phyloP scores from a whole-genome alignment of 352 stramenopile species.

The Globisporangium sylvaticum region DNA sequence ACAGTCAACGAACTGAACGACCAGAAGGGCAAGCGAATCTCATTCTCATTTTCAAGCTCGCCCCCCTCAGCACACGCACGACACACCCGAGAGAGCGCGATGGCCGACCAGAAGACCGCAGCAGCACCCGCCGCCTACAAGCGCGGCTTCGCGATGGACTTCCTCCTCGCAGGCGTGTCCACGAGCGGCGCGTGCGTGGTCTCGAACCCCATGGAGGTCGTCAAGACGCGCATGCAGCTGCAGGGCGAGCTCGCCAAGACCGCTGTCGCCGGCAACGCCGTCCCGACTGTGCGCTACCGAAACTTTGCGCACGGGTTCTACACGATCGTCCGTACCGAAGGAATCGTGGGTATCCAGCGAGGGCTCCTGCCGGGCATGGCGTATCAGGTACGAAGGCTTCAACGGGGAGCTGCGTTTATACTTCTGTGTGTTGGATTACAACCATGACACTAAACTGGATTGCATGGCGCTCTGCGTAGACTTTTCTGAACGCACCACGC shows the following conservation, averaged over 20 bases:
- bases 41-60: background rate
- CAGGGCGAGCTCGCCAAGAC: constrained; percentile 75
- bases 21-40: background rate
- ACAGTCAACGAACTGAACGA: background rate
- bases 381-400: constrained; percentile 47
- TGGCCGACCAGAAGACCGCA: constrained; percentile 3
- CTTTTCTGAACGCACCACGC: constrained; percentile 77
- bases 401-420: background rate
- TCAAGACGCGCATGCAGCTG: constrained; percentile 89
- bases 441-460: background rate
- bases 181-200: constrained; percentile 68
- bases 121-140: constrained; percentile 9
- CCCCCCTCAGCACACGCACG: background rate
- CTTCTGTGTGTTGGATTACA: background rate
- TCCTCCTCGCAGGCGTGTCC: constrained; percentile 58
- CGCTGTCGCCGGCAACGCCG: constrained; percentile 23
- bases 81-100: background rate
- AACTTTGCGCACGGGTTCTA: constrained; percentile 87
- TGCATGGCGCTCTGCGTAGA: constrained; percentile 17
- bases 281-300: constrained; percentile 64
- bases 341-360: constrained; percentile 73
- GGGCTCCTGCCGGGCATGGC: constrained; percentile 71
- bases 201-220: constrained; percentile 89
- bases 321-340: constrained; percentile 75
- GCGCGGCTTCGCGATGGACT: constrained; percentile 64